A percentile compares a stretch with the other conserved stretches of the same genome.
Evolutionary conservation across 2,329 filamentous ascomycete genomes (phyloP).

Genomic region (Talaromyces sp.): DNA sequence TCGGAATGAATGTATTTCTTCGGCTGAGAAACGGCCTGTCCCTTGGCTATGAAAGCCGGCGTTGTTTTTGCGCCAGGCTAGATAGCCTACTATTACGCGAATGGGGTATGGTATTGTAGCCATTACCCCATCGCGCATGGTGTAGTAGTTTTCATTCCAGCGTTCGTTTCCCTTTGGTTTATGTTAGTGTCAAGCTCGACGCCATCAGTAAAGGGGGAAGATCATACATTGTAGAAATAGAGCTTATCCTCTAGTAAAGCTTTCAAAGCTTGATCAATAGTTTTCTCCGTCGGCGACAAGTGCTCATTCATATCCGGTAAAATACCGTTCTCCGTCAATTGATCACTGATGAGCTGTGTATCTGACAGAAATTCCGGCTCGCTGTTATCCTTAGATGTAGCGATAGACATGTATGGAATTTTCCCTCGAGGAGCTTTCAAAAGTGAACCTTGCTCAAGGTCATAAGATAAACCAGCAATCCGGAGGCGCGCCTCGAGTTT

Average conservation of each 20-base stretch:
- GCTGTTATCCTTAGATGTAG: slow-evolving; percentile 7
- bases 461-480: slow-evolving; percentile 52
- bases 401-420: slow-evolving; percentile 52
- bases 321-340: slow-evolving; percentile 43
- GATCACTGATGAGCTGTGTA: slow-evolving; percentile 55
- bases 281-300: slow-evolving; percentile 41
- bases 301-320: slow-evolving; percentile 52
- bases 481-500: slow-evolving; percentile 64
- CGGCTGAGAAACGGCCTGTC: slow-evolving; percentile 50
- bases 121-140: slow-evolving; percentile 56
- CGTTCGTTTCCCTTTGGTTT: slow-evolving; percentile 42
- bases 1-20: slow-evolving; percentile 51
- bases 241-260: slow-evolving; percentile 61
- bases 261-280: slow-evolving; percentile 54
- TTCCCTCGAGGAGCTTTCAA: slow-evolving; percentile 56
- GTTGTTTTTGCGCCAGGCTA: slow-evolving; percentile 48
- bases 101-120: slow-evolving; percentile 53
- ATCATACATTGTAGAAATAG: slow-evolving; percentile 54
- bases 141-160: slow-evolving; percentile 61
- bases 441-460: slow-evolving; percentile 46
- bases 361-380: slow-evolving; percentile 45
- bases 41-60: slow-evolving; percentile 58
- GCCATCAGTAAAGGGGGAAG: no score
- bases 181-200: not conserved
- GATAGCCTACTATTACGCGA: slow-evolving; percentile 51